Evolutionary conservation across 305 asterid species (phyloP), one percentile per base, ranked within the genome.

Genomic region (Withania somnifera): DNA sequence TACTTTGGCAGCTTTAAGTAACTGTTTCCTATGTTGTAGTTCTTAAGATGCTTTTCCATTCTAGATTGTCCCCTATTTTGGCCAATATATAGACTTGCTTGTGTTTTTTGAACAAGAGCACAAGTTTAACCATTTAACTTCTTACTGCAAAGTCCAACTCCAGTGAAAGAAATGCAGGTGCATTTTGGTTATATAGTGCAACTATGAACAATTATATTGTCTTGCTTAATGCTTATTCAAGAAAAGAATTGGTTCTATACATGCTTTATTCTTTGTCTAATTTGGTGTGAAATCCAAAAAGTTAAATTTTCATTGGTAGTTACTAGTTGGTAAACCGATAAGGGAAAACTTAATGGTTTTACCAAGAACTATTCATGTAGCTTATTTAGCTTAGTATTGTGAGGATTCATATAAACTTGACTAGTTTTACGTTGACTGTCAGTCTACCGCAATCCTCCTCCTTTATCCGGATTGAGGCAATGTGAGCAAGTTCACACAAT

Each of bases 221-320:
- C 19, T 26, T 60, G 19, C 36, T 60, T 60, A 11, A 11, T 19
- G 61, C 28, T 20, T 56, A 7, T 30, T 2, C 30, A 22, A 56
- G 28, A 20, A 1, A 11, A 20, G 14, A 20, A 54, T n/a, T 19
- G 26, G 28, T 54, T 60, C 14, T n/a, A 36, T 5, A 66, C 17
- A 67, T 57, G 78, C 38, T 54, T 71, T 57, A 11, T 71, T 36
- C 51, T 5, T 38, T 36, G 56, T 73, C 68, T 4, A 64, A 64
- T 67, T 54, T 38, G 86, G 51, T 83, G 82, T 82, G 69, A 81
- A 81, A 84, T 87, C 56, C 84, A 61, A 82, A 67, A 34, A 54
- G 75, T 22, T 80, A 82, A 7, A 73, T 90, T 88, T 86, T 85
- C 51, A 87, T 86, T 88, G 88, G 90, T 86, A 54, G 80, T 85